A percentile compares a stretch with the other conserved stretches of the same genome.
phyloP scores from a whole-genome alignment of 352 stramenopile genomes.

The Phytophthora boehmeriae region DNA sequence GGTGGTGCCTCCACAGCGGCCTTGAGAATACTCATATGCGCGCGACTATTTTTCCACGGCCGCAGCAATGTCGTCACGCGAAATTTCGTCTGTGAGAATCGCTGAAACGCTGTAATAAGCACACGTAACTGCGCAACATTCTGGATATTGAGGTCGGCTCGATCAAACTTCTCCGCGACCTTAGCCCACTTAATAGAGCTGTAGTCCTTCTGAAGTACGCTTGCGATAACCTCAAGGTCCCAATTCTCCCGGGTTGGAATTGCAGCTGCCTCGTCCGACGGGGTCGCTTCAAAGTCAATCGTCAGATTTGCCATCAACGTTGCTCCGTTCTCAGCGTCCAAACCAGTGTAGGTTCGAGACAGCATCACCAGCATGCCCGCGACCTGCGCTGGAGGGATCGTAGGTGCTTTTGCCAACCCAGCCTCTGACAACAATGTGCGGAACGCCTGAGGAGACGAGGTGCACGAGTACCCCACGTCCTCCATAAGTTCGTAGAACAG shows the following conservation, averaged over 20 bases:
- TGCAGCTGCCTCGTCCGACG: slow-evolving; percentile 32
- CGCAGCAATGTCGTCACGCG: slow-evolving; percentile 71
- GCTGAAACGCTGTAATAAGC: slow-evolving; percentile 80
- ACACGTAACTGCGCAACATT: slow-evolving; percentile 70
- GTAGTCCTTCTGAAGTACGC: slow-evolving; percentile 87
- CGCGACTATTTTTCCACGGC: slow-evolving; percentile 79
- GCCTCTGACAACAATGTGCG: slow-evolving; percentile 85
- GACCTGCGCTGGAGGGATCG: slow-evolving; percentile 85
- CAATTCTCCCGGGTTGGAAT: slow-evolving; percentile 55
- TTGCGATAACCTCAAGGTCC: slow-evolving; percentile 87
- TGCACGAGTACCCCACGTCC: slow-evolving; percentile 89
- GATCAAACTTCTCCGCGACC: slow-evolving; percentile 86
- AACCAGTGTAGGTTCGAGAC: slow-evolving; percentile 73
- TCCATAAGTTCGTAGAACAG: slow-evolving; percentile 92
- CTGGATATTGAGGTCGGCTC: slow-evolving; percentile 71
- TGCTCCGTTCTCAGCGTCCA: slow-evolving; percentile 69
- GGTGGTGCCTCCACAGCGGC: slow-evolving; percentile 80
- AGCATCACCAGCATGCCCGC: slow-evolving; percentile 91
- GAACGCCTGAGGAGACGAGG: slow-evolving; percentile 77
- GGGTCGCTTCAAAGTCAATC: slow-evolving; percentile 69
- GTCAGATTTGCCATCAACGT: slow-evolving; percentile 84
- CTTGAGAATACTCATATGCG: slow-evolving; percentile 79
- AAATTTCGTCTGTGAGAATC: slow-evolving; percentile 85
- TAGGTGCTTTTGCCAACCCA: slow-evolving; percentile 76
- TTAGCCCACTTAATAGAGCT: slow-evolving; percentile 86